phyloP scores from a whole-genome alignment of 345 rosid species.

The Draba incana region DNA sequence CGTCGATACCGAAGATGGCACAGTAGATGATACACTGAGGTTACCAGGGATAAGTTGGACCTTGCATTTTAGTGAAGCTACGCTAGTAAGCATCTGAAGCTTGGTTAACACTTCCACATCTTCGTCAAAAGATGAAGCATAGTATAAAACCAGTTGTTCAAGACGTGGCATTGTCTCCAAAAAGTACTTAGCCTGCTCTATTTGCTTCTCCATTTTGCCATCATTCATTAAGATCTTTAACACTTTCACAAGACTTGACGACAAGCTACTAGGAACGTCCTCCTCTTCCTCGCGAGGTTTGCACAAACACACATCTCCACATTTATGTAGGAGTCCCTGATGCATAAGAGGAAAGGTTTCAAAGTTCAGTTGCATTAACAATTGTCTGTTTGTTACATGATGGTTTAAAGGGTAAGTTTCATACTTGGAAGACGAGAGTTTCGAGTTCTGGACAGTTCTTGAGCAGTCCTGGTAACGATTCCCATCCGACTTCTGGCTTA shows the following conservation, averaged over 20 bases:
- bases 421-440: constrained; percentile 5
- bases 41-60: constrained; percentile 1
- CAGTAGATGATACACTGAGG: neutral
- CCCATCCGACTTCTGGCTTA: constrained; percentile 10
- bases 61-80: constrained; percentile 16
- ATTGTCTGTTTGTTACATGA: neutral
- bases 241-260: constrained; percentile 17
- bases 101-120: neutral
- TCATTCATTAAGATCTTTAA: neutral
- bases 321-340: constrained; percentile 16
- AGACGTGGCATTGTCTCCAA: constrained; percentile 26
- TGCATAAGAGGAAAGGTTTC: neutral
- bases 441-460: constrained; percentile 2
- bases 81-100: neutral
- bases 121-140: neutral
- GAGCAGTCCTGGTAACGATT: constrained; percentile 3
- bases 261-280: neutral
- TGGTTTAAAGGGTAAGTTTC: neutral
- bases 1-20: too few species aligned
- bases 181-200: neutral
- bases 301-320: constrained; percentile 26
- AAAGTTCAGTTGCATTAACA: neutral
- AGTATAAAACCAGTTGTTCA: neutral
- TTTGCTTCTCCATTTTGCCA: neutral
- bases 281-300: neutral